These are phyloP conservation scores for Globisporangium uncinulatum DNA, from an alignment of 352 stramenopile genomes.

Conservation along the genomic window DNA sequence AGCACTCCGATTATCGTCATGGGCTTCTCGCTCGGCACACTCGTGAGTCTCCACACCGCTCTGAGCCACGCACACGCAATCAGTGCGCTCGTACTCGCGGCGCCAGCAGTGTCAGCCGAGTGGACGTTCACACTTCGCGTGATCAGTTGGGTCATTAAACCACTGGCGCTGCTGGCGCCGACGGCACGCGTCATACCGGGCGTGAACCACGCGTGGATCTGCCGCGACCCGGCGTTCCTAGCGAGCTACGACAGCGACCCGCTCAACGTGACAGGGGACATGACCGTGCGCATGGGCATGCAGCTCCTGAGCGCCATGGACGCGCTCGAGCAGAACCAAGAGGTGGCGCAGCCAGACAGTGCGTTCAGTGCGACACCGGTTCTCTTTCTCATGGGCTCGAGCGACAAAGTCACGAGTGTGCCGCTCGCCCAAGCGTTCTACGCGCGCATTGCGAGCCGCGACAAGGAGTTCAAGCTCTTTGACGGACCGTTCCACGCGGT, in stretches of 20 bases:
- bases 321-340: constrained; percentile 20
- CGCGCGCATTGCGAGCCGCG: constrained; percentile 22
- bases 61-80: constrained; percentile 20
- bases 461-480: constrained; percentile 63
- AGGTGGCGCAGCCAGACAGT: constrained; percentile 25
- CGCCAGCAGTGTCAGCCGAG: constrained; percentile 18
- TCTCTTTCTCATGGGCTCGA: constrained; percentile 35
- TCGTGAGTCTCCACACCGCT: constrained; percentile 28
- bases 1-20: constrained; percentile 15
- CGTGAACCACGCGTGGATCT: constrained; percentile 20
- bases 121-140: constrained; percentile 12
- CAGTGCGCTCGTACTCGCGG: constrained; percentile 19
- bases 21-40: constrained; percentile 28
- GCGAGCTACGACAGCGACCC: constrained; percentile 26
- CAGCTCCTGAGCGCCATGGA: constrained; percentile 32
- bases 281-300: constrained; percentile 39
- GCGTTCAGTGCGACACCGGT: constrained; percentile 20
- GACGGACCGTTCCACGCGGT: constrained; percentile 46
- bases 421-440: constrained; percentile 42
- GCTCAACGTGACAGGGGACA: constrained; percentile 23
- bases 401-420: constrained; percentile 47
- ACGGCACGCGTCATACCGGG: constrained; percentile 24
- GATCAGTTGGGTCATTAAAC: constrained; percentile 15
- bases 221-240: constrained; percentile 20
- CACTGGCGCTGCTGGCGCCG: constrained; percentile 15